These are phyloP conservation scores for Xylariaceae sp. DNA, from an alignment of 2,329 filamentous ascomycete species.

Conservation along the genomic window DNA sequence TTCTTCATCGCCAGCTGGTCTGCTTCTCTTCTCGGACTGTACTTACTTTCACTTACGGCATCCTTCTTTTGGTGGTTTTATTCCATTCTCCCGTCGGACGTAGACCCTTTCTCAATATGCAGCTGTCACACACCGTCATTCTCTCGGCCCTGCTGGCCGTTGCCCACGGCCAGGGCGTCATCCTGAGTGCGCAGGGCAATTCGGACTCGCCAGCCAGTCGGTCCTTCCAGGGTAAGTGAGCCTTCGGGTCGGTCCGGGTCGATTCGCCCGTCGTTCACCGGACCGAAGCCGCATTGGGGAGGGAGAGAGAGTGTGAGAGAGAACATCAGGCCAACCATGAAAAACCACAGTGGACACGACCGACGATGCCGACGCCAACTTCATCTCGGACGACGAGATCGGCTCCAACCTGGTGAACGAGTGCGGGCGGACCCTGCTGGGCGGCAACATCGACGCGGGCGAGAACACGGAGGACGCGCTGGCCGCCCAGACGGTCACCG, in stretches of 20 bases:
- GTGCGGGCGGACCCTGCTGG: slow-evolving; percentile 40
- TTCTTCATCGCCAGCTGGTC: slow-evolving; percentile 13
- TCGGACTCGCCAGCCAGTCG: slow-evolving; percentile 19
- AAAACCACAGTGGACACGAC: slow-evolving; percentile 10
- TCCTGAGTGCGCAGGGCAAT: slow-evolving; percentile 22
- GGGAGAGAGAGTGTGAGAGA: no score
- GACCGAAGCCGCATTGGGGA: not conserved
- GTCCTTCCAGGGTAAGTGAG: slow-evolving; percentile 20
- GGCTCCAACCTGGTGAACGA: slow-evolving; percentile 29
- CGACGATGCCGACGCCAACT: slow-evolving; percentile 15
- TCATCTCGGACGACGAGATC: slow-evolving; percentile 22
- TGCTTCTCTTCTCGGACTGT: slow-evolving; percentile 14
- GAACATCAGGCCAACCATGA: slow-evolving; percentile 17
- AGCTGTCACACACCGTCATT: slow-evolving; percentile 10
- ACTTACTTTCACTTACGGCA: slow-evolving; percentile 4
- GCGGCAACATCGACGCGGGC: slow-evolving; percentile 39
- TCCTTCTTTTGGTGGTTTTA: slow-evolving; percentile 2
- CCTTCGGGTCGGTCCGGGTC: slow-evolving; percentile 2
- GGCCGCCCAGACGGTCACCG: slow-evolving; percentile 22
- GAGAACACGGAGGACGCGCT: slow-evolving; percentile 26
- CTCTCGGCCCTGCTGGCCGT: slow-evolving; percentile 18
- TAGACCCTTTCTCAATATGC: slow-evolving; percentile 4
- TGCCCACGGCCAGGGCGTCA: slow-evolving; percentile 25
- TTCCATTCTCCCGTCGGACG: no score
- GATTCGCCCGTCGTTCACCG: slow-evolving; percentile 8